Evolutionary conservation across 176 grass and related monocot species (phyloP).

Genomic region (Dendrocalamus sinicus): DNA sequence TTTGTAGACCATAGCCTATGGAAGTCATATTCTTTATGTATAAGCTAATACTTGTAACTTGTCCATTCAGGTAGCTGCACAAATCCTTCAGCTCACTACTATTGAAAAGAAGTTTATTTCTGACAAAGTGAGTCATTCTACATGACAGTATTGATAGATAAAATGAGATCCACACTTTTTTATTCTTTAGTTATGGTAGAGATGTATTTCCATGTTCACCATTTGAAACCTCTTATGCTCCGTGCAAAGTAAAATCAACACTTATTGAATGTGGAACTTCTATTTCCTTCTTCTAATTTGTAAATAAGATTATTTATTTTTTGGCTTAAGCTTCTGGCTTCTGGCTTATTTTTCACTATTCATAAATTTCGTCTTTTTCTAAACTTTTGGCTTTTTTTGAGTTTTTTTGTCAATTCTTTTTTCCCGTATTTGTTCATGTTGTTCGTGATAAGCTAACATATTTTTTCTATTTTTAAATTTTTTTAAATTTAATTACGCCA

Average conservation of each 20-base stretch:
- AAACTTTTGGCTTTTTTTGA: too few species aligned
- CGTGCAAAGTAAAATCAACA: conserved; percentile 22
- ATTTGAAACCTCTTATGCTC: neutral
- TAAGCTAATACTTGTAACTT: conserved; percentile 48
- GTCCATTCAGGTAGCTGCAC: conserved; percentile 63
- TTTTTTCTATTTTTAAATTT: too few species aligned
- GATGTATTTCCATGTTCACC: neutral
- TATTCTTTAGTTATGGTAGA: neutral
- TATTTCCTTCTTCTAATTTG: neutral
- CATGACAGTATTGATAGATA: neutral
- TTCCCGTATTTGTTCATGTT: too few species aligned
- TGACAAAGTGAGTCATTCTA: conserved; percentile 62
- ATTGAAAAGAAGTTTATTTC: conserved; percentile 77
- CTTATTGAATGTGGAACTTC: neutral
- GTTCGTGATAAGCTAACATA: too few species aligned
- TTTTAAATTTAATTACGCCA: too few species aligned
- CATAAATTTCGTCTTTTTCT: too few species aligned
- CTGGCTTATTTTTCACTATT: too few species aligned
- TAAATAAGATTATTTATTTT: conserved; percentile 10
- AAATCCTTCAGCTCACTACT: conserved; percentile 82
- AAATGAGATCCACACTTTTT: conserved; percentile 7
- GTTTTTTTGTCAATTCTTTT: too few species aligned
- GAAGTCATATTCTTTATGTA: conserved; percentile 29
- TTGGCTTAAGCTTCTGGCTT: too few species aligned
- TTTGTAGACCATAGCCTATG: neutral